These are phyloP conservation scores for Botrytis pseudocinerea DNA, from an alignment of 2,329 filamentous ascomycete genomes.

Conservation along the genomic window DNA sequence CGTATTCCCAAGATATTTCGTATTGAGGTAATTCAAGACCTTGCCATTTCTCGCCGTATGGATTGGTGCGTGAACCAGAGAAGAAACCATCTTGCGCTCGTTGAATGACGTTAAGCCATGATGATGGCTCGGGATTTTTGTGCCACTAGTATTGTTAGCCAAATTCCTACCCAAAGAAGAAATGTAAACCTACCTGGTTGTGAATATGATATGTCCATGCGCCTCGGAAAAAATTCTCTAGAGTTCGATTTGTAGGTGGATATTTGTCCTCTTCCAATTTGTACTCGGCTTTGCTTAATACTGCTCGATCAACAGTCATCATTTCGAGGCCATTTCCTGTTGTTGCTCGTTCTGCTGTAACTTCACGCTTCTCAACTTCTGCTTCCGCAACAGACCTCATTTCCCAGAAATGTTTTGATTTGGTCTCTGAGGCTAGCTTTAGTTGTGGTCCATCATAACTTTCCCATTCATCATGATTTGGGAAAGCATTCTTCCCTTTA, in stretches of 20 bases:
- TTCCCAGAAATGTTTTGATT: conserved; percentile 35
- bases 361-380: conserved; percentile 25
- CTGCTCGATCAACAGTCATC: conserved; percentile 32
- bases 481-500: conserved; percentile 48
- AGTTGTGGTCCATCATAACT: conserved; percentile 50
- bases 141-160: conserved; percentile 47
- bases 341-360: conserved; percentile 27
- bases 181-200: conserved; percentile 50
- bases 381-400: conserved; percentile 27
- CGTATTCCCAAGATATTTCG: conserved; percentile 49
- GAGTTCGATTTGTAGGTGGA: conserved; percentile 55
- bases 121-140: conserved; percentile 56
- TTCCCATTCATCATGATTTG: conserved; percentile 54
- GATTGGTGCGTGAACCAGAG: conserved; percentile 49
- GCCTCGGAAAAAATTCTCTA: conserved; percentile 57
- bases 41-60: conserved; percentile 55
- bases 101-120: conserved; percentile 55
- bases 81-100: conserved; percentile 57
- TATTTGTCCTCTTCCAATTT: conserved; percentile 51
- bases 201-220: conserved; percentile 60
- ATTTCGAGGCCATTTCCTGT: conserved; percentile 17
- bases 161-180: conserved; percentile 7
- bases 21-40: conserved; percentile 51
- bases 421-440: conserved; percentile 35
- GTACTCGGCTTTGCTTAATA: conserved; percentile 46